A percentile compares a stretch with the other conserved stretches of the same genome.
Conservation (phyloP, 495 filamentous ascomycete genomes). For the Sporormia fimetaria region DNA sequence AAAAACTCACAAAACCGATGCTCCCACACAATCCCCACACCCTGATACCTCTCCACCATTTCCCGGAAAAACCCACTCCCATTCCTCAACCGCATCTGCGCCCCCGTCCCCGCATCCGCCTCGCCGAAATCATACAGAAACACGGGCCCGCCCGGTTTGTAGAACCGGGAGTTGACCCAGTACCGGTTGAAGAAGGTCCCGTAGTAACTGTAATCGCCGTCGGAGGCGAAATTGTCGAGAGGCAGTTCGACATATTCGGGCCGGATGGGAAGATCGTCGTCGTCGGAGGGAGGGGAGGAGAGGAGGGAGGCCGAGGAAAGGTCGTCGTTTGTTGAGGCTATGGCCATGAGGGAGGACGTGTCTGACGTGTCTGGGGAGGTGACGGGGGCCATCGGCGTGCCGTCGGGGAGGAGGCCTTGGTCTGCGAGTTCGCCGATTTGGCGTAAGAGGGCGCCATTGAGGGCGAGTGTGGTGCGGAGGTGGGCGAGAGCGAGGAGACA, state of each 20-base stretch:
- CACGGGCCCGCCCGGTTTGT: slow-evolving; percentile 42
- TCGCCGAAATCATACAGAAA: slow-evolving; percentile 46
- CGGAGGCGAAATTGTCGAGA: slow-evolving; percentile 20
- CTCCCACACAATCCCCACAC: slow-evolving; percentile 48
- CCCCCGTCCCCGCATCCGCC: slow-evolving; percentile 28
- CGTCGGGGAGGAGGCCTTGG: slow-evolving; percentile 22
- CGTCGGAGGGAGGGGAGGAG: background rate
- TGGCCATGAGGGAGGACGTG: too few relatives aligned
- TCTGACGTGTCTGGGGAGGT: background rate
- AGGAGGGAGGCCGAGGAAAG: background rate
- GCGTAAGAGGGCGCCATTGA: background rate
- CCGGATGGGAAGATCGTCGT: slow-evolving; percentile 10
- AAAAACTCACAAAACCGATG: slow-evolving; percentile 37
- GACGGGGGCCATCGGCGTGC: slow-evolving; percentile 15
- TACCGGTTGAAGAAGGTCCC: slow-evolving; percentile 45
- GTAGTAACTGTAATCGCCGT: slow-evolving; percentile 7
- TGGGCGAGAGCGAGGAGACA: slow-evolving; percentile 6
- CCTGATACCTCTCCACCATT: slow-evolving; percentile 39
- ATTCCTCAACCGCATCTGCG: slow-evolving; percentile 31
- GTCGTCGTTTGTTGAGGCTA: too few relatives aligned
- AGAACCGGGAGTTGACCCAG: slow-evolving; percentile 43
- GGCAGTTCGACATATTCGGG: slow-evolving; percentile 22
- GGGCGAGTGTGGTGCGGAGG: background rate
- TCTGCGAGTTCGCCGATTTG: slow-evolving; percentile 14
- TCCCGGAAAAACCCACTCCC: slow-evolving; percentile 35